A percentile compares a stretch with the other conserved stretches of the same genome.
Evolutionary conservation across 2,329 filamentous ascomycete species (phyloP).

Genomic region (Aspergillus proliferans): DNA sequence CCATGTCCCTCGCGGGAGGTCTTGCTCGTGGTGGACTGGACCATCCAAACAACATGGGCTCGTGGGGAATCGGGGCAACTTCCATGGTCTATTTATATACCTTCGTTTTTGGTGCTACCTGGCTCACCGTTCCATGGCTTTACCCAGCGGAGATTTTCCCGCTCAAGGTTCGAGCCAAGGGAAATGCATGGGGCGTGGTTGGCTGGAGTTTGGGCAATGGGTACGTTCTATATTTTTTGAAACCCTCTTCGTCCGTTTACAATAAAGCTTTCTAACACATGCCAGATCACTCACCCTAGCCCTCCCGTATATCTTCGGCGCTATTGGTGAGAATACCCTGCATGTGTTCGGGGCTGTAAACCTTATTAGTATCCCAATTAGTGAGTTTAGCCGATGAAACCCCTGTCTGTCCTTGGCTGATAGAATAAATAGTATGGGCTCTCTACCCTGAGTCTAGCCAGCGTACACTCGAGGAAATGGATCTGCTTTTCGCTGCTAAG

Average conservation of each 20-base stretch:
- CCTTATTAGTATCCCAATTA: conserved; percentile 52
- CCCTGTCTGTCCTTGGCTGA: too few relatives aligned
- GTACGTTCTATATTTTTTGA: conserved; percentile 39
- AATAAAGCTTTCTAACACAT: neutral
- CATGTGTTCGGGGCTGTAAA: conserved; percentile 69
- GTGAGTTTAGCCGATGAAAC: too few relatives aligned
- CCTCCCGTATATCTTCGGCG: conserved; percentile 56
- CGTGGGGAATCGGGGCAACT: conserved; percentile 59
- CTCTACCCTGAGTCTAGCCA: conserved; percentile 69
- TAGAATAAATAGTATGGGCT: conserved; percentile 56
- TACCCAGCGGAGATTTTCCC: conserved; percentile 71
- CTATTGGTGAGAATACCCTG: conserved; percentile 63
- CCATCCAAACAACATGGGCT: conserved; percentile 42
- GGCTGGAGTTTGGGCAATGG: conserved; percentile 73
- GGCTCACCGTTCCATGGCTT: conserved; percentile 57
- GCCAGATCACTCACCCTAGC: conserved; percentile 36
- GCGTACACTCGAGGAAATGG: conserved; percentile 68
- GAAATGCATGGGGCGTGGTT: conserved; percentile 69
- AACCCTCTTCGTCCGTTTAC: neutral
- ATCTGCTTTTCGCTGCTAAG: conserved; percentile 64
- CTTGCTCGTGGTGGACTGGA: conserved; percentile 52
- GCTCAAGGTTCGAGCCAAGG: conserved; percentile 62
- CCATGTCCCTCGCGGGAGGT: conserved; percentile 62
- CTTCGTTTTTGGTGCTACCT: conserved; percentile 58
- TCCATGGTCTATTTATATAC: conserved; percentile 67